Conservation (phyloP, 1,284 basidiomycete genomes). For the Phaffia rhodozyma region DNA sequence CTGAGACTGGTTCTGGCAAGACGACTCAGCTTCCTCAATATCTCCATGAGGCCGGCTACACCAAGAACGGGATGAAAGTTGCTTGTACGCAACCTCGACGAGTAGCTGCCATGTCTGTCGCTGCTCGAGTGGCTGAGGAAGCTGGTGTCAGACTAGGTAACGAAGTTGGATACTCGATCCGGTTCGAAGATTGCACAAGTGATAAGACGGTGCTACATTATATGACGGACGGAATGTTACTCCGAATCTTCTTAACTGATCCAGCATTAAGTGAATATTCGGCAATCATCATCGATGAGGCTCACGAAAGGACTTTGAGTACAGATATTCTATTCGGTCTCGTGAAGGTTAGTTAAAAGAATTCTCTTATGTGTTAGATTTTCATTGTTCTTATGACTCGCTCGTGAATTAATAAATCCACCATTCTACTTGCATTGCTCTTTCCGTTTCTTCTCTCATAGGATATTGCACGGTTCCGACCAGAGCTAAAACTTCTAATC, state of each 20-base stretch:
- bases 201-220: slow-evolving; percentile 96
- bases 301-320: slow-evolving; percentile 87
- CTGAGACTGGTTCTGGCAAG: slow-evolving; percentile 92
- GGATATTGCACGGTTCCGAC: slow-evolving; percentile 95
- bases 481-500: slow-evolving; percentile 79
- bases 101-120: slow-evolving; percentile 98
- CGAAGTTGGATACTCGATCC: slow-evolving; percentile 96
- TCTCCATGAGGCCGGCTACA: slow-evolving; percentile 93
- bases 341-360: slow-evolving; percentile 62
- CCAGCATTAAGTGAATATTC: slow-evolving; percentile 87
- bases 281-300: slow-evolving; percentile 89
- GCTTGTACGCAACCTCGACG: slow-evolving; percentile 98
- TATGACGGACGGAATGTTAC: slow-evolving; percentile 97
- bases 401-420: slow-evolving; percentile 6
- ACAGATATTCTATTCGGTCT: slow-evolving; percentile 95
- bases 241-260: slow-evolving; percentile 90
- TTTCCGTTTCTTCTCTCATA: slow-evolving; percentile 29
- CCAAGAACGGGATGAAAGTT: slow-evolving; percentile 72
- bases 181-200: slow-evolving; percentile 98
- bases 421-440: not conserved
- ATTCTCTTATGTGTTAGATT: slow-evolving; percentile 18
- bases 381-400: slow-evolving; percentile 17
- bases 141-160: slow-evolving; percentile 93
- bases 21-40: slow-evolving; percentile 98
- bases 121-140: slow-evolving; percentile 96